Evolutionary conservation across 2,329 filamentous ascomycete genomes (phyloP).

Genomic region (Nannizziopsis barbatae): DNA sequence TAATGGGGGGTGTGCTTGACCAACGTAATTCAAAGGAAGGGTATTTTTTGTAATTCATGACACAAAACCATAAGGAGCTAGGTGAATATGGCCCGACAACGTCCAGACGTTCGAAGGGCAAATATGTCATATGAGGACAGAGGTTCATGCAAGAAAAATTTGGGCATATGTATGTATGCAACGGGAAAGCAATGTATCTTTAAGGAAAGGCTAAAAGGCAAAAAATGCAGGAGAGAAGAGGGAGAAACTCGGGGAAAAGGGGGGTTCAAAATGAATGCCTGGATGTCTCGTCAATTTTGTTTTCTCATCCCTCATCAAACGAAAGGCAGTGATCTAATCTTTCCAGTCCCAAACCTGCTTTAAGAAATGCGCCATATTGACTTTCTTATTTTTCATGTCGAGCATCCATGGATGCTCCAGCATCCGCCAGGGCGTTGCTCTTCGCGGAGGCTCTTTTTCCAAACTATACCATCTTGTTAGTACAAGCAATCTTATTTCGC

Average conservation of each 20-base stretch:
- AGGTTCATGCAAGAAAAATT: background rate
- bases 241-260: too few species aligned
- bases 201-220: background rate
- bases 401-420: conserved; percentile 98
- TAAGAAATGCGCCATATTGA: conserved; percentile 94
- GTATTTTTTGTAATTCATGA: background rate
- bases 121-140: too few species aligned
- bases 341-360: conserved; percentile 97
- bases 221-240: background rate
- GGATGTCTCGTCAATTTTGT: background rate
- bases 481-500: background rate
- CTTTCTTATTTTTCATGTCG: conserved; percentile 89
- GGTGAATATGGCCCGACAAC: background rate
- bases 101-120: conserved; percentile 4
- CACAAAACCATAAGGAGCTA: background rate
- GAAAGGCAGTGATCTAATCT: conserved; percentile 35
- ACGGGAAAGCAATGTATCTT: background rate
- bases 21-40: background rate
- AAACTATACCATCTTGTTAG: conserved; percentile 47
- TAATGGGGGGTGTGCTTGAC: background rate
- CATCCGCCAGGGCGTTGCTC: conserved; percentile 97
- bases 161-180: background rate
- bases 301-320: too few species aligned
- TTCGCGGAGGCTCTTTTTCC: conserved; percentile 77
- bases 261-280: background rate